Percentiles rank a stretch among this genome's conserved stretches.
Conservation (phyloP, 148 eudicot species). For the Rhododendron mucronatum region DNA sequence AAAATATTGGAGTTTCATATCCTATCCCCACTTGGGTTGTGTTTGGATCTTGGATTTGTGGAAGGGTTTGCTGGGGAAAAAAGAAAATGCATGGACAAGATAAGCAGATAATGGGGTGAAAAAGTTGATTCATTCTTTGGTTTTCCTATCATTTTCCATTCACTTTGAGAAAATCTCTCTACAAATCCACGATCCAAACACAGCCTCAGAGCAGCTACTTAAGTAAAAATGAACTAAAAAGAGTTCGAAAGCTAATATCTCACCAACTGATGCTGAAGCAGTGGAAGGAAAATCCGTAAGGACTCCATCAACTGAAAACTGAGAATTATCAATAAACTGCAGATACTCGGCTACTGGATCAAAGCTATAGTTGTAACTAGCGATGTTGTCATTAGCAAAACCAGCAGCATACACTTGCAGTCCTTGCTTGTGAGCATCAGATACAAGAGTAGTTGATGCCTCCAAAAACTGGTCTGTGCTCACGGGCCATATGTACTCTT, state of each 20-base stretch:
- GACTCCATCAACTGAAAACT: conserved; percentile 80
- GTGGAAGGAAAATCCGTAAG: conserved; percentile 81
- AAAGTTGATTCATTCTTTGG: neutral
- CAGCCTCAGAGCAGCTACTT: neutral
- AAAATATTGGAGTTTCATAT: neutral
- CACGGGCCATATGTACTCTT: conserved; percentile 71
- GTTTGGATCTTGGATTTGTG: neutral
- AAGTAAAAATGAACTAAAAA: neutral
- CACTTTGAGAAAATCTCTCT: neutral
- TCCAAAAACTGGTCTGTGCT: conserved; percentile 37
- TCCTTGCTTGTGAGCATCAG: conserved; percentile 74
- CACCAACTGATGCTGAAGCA: conserved; percentile 81
- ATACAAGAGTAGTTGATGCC: conserved; percentile 65
- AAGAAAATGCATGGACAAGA: neutral
- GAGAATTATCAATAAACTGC: conserved; percentile 64
- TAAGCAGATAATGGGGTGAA: neutral
- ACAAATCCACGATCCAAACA: neutral
- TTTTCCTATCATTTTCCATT: neutral
- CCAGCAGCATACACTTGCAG: conserved; percentile 68
- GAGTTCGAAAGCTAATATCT: conserved; percentile 9
- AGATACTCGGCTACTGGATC: conserved; percentile 75
- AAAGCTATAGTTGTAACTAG: conserved; percentile 85
- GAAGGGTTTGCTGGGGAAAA: neutral
- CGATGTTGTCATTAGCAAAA: conserved; percentile 62
- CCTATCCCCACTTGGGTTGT: neutral